These are phyloP conservation scores for Fusarium sulawesiense DNA, from an alignment of 2,329 filamentous ascomycete species.

Conservation along the genomic window DNA sequence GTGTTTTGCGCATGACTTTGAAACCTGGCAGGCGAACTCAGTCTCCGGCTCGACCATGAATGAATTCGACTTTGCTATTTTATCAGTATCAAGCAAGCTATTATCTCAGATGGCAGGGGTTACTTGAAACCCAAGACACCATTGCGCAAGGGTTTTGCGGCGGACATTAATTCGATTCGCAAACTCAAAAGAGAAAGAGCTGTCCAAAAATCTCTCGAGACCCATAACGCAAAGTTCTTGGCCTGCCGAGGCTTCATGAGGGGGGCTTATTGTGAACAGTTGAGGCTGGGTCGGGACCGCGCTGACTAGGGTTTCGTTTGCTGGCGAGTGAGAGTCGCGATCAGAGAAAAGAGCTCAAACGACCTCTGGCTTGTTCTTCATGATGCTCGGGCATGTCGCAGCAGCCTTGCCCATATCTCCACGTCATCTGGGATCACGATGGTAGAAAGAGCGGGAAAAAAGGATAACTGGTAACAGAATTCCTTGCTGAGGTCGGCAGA, in stretches of 20 bases:
- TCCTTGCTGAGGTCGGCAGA: not conserved
- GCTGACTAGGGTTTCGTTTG: constrained; percentile 25
- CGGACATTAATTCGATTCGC: constrained; percentile 7
- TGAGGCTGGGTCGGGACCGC: constrained; percentile 18
- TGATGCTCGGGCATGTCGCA: constrained; percentile 16
- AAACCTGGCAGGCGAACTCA: constrained; percentile 17
- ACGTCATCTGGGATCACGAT: not conserved
- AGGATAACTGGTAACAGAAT: not conserved
- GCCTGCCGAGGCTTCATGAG: constrained; percentile 11
- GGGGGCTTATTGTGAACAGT: constrained; percentile 6
- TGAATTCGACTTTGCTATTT: constrained; percentile 7
- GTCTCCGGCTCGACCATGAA: constrained; percentile 22
- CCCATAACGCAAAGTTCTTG: not conserved
- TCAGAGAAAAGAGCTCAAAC: constrained; percentile 5
- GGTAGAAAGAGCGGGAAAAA: not conserved
- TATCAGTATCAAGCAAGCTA: not conserved
- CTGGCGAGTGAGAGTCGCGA: constrained; percentile 5
- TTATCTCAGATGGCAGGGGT: not conserved
- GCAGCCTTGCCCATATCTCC: constrained; percentile 4
- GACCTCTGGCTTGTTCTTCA: constrained; percentile 14
- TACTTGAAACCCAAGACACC: constrained; percentile 1
- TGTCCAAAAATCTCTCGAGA: not conserved
- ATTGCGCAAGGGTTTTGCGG: constrained; percentile 17
- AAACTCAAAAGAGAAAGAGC: constrained; percentile 11
- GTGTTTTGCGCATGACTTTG: constrained; percentile 22